Conservation (phyloP, 306 rosid genomes). For the Casuarina cunninghamiana region DNA sequence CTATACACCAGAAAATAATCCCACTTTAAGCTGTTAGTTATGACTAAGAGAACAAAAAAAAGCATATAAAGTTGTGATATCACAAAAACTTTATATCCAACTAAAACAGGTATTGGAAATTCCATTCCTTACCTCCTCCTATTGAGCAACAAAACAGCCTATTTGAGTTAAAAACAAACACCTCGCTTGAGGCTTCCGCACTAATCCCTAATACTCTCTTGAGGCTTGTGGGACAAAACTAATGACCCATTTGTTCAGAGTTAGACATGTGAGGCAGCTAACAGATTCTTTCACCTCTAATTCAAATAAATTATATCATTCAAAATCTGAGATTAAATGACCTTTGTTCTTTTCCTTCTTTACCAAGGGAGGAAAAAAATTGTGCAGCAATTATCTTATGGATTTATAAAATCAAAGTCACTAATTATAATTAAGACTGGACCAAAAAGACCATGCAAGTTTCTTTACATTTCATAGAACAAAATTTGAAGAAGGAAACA, state of each 20-base stretch:
- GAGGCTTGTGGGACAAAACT: conserved; percentile 1
- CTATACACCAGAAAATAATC: background rate
- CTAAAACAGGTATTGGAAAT: conserved; percentile 5
- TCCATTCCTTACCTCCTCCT: background rate
- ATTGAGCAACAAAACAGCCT: conserved; percentile 10
- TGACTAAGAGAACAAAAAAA: background rate
- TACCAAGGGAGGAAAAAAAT: conserved; percentile 11
- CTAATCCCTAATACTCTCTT: conserved; percentile 17
- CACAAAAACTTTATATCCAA: conserved; percentile 4
- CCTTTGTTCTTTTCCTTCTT: conserved; percentile 7
- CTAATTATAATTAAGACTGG: conserved; percentile 8
- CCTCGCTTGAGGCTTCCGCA: conserved; percentile 15
- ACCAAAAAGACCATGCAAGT: background rate
- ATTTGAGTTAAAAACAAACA: conserved; percentile 19
- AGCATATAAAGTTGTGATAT: background rate
- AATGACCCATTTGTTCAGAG: conserved; percentile 13
- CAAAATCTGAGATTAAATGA: conserved; percentile 3
- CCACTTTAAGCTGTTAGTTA: background rate
- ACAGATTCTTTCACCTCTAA: conserved; percentile 16
- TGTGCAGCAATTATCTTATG: conserved; percentile 7
- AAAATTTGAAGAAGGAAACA: background rate
- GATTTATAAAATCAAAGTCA: conserved; percentile 18
- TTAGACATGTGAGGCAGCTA: conserved; percentile 3
- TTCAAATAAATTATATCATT: conserved; percentile 18
- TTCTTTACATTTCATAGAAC: background rate